Evolutionary conservation across 345 rosid genomes (phyloP), one percentile per base, ranked within the genome.

Genomic region (Populus pruinosa): DNA sequence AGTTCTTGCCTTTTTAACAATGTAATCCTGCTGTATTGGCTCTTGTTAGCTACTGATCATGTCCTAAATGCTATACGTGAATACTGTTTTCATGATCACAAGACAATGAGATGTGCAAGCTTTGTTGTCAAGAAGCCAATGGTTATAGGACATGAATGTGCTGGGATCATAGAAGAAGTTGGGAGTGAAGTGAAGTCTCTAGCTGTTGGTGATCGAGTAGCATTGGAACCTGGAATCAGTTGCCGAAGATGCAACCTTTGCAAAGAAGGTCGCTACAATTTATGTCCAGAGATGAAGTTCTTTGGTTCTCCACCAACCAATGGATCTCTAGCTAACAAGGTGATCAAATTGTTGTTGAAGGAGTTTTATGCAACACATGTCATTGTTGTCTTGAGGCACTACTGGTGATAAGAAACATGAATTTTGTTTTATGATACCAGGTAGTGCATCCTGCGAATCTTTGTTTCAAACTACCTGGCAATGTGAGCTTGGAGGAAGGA

Each of bases 111-210:
- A 80, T 87, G 88, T 47, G 98, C 94, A 14, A 83, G 90, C 85
- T 94, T 90, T 79, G 78, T 90, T 0, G 99, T 94, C 81, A 89
- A 92, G 87, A 90, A 93, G 86, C 99, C 98, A 0, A 96, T 96
- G 99, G 96, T 93, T 66, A 91, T 96, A 29, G 98, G 99, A 53
- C 99, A 90, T 72, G 98, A 96, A 83, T 92, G 94, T 84, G 98
- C 98, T 73, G 98, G 99, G 79, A 77, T 93, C 82, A 81, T 93
- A 77, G 96, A 91, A 82, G 90, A 92, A 82, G 87, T 92, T n/a
- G 98, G 97, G 67, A 85, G 87, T 13, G 90, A 87, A 84, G 97
- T 96, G 75, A 91, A 85, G 69, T 81, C 87, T 75, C 84, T 92
- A 68, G 90, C 82, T 18, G 87, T 88, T 0, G 95, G 95, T 39